Evolutionary conservation across 768 basidiomycete species (phyloP).

Genomic region (Leccinum broughii): DNA sequence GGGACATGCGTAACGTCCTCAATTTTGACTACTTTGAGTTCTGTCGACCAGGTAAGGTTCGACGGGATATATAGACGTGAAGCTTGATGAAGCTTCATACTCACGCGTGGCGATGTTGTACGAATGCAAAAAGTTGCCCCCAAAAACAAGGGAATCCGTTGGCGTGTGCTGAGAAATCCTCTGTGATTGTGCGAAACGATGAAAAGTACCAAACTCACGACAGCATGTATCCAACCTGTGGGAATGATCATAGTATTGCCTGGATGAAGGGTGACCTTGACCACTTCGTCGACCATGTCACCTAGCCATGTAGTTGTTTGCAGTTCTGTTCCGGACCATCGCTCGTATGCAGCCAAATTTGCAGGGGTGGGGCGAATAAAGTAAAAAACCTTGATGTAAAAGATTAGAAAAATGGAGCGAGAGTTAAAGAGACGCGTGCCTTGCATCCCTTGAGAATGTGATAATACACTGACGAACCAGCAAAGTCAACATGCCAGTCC

Average conservation of each 20-base stretch:
- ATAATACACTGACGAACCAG: conserved; percentile 97
- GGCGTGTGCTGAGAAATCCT: conserved; percentile 72
- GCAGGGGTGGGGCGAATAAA: conserved; percentile 87
- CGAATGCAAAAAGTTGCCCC: conserved; percentile 96
- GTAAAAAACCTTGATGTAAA: conserved; percentile 74
- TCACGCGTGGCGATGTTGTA: conserved; percentile 84
- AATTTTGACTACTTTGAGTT: conserved; percentile 86
- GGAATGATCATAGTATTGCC: conserved; percentile 96
- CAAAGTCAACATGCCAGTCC: conserved; percentile 99
- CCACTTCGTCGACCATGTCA: conserved; percentile 88
- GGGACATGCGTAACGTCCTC: conserved; percentile 93
- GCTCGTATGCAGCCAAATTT: conserved; percentile 88
- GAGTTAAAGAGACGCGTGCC: conserved; percentile 40
- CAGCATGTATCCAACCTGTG: conserved; percentile 97
- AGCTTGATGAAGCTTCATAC: conserved; percentile 27
- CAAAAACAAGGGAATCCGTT: conserved; percentile 89
- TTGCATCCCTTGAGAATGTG: conserved; percentile 87
- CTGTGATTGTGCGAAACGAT: conserved; percentile 4
- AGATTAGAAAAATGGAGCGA: conserved; percentile 1
- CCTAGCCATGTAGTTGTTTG: conserved; percentile 92
- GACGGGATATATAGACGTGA: not conserved
- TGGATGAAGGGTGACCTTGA: conserved; percentile 70
- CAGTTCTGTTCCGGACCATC: conserved; percentile 90
- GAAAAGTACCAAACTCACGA: conserved; percentile 53
- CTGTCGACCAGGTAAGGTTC: conserved; percentile 40